Percentiles rank a stretch among this genome's conserved stretches.
These are phyloP conservation scores for Mucor lusitanicus DNA, from an alignment of 371 early-diverging fungal genomes.

Conservation along the genomic window DNA sequence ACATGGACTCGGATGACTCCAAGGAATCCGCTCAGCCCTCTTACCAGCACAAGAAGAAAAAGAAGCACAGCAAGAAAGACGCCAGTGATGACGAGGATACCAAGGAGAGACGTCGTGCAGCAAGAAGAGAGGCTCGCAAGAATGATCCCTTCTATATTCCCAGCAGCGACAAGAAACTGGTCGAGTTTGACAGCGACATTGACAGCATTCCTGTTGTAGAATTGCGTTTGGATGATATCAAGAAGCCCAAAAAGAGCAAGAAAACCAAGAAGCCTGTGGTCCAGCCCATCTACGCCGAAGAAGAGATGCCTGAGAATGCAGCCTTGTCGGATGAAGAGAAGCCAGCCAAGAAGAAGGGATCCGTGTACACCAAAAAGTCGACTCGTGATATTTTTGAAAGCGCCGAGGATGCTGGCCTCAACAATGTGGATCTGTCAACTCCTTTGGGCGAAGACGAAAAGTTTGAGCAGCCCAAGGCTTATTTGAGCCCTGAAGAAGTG, in stretches of 20 bases:
- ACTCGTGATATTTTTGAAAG: conserved; percentile 44
- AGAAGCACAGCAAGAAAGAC: conserved; percentile 33
- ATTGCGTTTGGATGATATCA: conserved; percentile 65
- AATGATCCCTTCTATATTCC: conserved; percentile 80
- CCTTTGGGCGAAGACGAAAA: conserved; percentile 66
- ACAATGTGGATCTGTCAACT: conserved; percentile 60
- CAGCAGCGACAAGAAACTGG: conserved; percentile 13
- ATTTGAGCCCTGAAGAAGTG: conserved; percentile 64
- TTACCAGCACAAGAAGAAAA: conserved; percentile 10
- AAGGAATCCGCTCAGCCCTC: neutral
- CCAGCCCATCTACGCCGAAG: conserved; percentile 58
- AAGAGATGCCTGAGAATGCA: conserved; percentile 72
- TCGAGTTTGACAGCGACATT: conserved; percentile 52
- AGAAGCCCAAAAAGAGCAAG: conserved; percentile 24
- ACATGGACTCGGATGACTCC: conserved; percentile 38
- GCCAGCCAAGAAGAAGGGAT: conserved; percentile 13
- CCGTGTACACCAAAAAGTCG: conserved; percentile 25
- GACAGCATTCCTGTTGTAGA: conserved; percentile 85
- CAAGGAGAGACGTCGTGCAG: conserved; percentile 57
- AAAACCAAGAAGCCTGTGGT: conserved; percentile 22
- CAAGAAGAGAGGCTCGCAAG: conserved; percentile 62
- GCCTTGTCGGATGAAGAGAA: conserved; percentile 53
- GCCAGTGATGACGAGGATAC: conserved; percentile 46
- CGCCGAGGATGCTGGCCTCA: conserved; percentile 46
- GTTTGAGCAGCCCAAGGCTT: conserved; percentile 61